Percentiles rank a stretch among this genome's conserved stretches.
These are phyloP conservation scores for Dianthus caryophyllus DNA, from an alignment of 148 eudicot genomes.

Conservation along the genomic window DNA sequence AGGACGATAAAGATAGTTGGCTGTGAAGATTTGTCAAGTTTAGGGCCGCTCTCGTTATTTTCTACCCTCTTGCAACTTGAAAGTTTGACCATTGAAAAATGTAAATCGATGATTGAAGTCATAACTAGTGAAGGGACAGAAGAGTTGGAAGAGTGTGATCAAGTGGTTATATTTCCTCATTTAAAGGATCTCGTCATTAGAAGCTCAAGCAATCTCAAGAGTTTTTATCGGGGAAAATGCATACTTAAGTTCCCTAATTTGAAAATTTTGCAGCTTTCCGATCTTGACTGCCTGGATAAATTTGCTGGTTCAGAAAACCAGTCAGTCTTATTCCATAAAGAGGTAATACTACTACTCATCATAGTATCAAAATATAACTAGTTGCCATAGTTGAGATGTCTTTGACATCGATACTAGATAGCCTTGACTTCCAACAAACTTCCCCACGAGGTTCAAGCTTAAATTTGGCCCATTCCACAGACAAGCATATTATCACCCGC, in stretches of 20 bases:
- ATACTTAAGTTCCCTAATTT: no score
- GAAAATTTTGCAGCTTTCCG: neutral
- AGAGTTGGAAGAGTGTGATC: neutral
- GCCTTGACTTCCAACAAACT: neutral
- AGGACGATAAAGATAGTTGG: neutral
- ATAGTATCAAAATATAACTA: no score
- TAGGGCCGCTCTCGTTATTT: neutral
- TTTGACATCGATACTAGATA: no score
- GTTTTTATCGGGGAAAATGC: neutral
- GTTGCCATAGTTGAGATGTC: no score
- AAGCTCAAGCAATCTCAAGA: neutral
- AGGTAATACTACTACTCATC: neutral
- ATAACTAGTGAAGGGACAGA: neutral
- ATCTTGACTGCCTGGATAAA: neutral
- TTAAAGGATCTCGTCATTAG: neutral
- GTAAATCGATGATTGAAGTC: neutral
- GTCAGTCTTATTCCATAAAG: no score
- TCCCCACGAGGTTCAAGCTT: neutral
- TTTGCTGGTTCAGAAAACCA: neutral
- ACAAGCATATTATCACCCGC: neutral
- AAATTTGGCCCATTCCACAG: neutral
- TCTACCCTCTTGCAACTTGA: neutral
- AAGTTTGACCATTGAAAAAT: neutral
- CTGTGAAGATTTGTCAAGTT: neutral
- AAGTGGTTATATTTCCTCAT: neutral